Conservation (phyloP, 2,329 filamentous ascomycete species). For the Grosmannia serpens region DNA sequence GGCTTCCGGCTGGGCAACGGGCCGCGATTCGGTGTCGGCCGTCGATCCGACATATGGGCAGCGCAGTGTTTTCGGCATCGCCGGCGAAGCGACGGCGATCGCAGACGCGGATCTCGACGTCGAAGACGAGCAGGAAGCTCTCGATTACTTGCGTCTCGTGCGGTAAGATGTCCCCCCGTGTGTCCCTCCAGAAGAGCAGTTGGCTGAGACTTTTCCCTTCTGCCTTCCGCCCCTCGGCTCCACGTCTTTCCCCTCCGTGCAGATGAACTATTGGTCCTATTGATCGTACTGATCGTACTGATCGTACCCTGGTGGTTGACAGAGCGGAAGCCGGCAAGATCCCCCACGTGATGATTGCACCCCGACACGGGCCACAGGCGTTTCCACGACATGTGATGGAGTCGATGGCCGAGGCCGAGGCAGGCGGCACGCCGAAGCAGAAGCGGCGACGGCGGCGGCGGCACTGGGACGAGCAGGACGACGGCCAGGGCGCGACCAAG, state of each 20-base stretch:
- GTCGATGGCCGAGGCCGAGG: neutral
- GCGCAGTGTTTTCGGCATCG: slow-evolving; percentile 57
- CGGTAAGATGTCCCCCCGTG: slow-evolving; percentile 38
- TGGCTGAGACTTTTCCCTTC: slow-evolving; percentile 20
- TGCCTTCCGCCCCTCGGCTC: too few species aligned
- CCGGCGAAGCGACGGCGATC: slow-evolving; percentile 33
- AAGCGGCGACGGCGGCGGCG: slow-evolving; percentile 11
- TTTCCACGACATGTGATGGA: slow-evolving; percentile 3
- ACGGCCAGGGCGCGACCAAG: slow-evolving; percentile 2
- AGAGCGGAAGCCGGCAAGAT: slow-evolving; percentile 68
- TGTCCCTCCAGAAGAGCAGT: slow-evolving; percentile 2
- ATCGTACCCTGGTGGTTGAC: slow-evolving; percentile 6
- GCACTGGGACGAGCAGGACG: slow-evolving; percentile 13
- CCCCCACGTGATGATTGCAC: slow-evolving; percentile 58
- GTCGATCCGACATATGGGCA: slow-evolving; percentile 60
- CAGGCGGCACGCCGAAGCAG: slow-evolving; percentile 26
- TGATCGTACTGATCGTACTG: neutral
- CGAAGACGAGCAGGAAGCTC: slow-evolving; percentile 54
- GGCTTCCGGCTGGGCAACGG: neutral
- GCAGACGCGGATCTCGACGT: slow-evolving; percentile 51
- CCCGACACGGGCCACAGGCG: slow-evolving; percentile 38
- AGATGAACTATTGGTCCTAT: too few species aligned
- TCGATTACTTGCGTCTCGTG: slow-evolving; percentile 61
- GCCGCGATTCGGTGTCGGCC: slow-evolving; percentile 17
- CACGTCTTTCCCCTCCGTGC: too few species aligned